Percentiles rank a stretch among this genome's conserved stretches.
These are phyloP conservation scores for Pseudopithomyces maydicus DNA, from an alignment of 2,329 filamentous ascomycete genomes.

Conservation along the genomic window DNA sequence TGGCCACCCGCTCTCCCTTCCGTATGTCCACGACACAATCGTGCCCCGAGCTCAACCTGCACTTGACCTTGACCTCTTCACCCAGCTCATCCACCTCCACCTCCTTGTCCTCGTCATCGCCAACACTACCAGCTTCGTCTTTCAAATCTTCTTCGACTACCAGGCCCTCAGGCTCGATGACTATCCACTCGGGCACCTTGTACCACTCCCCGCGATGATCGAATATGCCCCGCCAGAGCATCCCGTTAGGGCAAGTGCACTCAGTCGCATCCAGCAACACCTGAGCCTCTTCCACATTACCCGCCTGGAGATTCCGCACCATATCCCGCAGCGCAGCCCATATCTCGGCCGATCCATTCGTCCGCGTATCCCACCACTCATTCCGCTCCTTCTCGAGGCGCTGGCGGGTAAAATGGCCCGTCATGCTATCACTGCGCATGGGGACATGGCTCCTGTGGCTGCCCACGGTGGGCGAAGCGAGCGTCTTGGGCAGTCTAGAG, in stretches of 20 bases:
- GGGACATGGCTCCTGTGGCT: slow-evolving; percentile 22
- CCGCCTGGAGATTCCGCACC: slow-evolving; percentile 68
- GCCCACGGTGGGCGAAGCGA: slow-evolving; percentile 22
- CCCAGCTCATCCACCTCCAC: slow-evolving; percentile 16
- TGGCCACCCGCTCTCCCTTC: slow-evolving; percentile 62
- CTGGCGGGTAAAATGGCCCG: slow-evolving; percentile 57
- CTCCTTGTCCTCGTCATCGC: slow-evolving; percentile 24
- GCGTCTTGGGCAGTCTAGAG: slow-evolving; percentile 34
- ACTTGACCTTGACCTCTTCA: slow-evolving; percentile 38
- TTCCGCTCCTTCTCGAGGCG: slow-evolving; percentile 72
- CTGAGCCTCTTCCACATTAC: slow-evolving; percentile 65
- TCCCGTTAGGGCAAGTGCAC: slow-evolving; percentile 51
- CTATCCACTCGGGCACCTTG: slow-evolving; percentile 52
- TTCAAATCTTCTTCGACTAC: slow-evolving; percentile 32
- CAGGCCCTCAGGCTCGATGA: slow-evolving; percentile 50
- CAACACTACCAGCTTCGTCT: slow-evolving; percentile 28
- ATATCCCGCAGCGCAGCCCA: slow-evolving; percentile 78
- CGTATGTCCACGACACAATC: slow-evolving; percentile 45
- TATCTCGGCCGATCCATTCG: slow-evolving; percentile 75
- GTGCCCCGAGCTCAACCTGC: slow-evolving; percentile 44
- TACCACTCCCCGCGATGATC: slow-evolving; percentile 52
- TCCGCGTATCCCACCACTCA: slow-evolving; percentile 90
- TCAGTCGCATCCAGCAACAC: slow-evolving; percentile 78
- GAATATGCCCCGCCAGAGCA: slow-evolving; percentile 49
- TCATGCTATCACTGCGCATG: slow-evolving; percentile 26